Conservation (phyloP, 73 alveolate genomes). For the Uronychia binucleata region DNA sequence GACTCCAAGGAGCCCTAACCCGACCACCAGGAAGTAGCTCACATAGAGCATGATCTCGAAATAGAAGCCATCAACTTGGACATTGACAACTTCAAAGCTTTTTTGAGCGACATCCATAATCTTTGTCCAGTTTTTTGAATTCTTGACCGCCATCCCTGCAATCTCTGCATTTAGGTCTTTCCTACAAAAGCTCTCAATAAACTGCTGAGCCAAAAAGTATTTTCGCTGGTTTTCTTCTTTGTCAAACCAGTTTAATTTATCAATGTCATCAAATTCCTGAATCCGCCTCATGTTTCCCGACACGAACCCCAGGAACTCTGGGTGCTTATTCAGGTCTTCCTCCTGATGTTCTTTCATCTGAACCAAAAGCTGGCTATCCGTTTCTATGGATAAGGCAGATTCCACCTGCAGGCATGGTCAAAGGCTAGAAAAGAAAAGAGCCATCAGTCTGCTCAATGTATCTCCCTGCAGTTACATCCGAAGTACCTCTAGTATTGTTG, state of each 20-base stretch:
- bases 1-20: background rate
- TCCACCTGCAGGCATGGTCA: background rate
- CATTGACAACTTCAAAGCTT: background rate
- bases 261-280: background rate
- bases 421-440: background rate
- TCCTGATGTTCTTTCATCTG: background rate
- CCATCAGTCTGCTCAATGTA: background rate
- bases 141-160: background rate
- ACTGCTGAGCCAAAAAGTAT: background rate
- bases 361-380: background rate
- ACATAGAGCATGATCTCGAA: background rate
- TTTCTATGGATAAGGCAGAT: background rate
- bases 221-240: background rate
- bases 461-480: background rate
- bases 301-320: background rate
- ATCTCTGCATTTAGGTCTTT: background rate
- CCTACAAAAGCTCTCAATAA: background rate
- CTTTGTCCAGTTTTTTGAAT: background rate
- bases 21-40: background rate
- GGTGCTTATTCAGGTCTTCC: background rate
- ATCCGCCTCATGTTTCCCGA: conserved; percentile 1
- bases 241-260: background rate
- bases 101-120: background rate
- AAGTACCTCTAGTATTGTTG: background rate
- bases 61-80: background rate